Evolutionary conservation across 192 early-diverging fungal species (phyloP), one percentile per base, ranked within the genome.

Genomic region (Coemansia sp.): DNA sequence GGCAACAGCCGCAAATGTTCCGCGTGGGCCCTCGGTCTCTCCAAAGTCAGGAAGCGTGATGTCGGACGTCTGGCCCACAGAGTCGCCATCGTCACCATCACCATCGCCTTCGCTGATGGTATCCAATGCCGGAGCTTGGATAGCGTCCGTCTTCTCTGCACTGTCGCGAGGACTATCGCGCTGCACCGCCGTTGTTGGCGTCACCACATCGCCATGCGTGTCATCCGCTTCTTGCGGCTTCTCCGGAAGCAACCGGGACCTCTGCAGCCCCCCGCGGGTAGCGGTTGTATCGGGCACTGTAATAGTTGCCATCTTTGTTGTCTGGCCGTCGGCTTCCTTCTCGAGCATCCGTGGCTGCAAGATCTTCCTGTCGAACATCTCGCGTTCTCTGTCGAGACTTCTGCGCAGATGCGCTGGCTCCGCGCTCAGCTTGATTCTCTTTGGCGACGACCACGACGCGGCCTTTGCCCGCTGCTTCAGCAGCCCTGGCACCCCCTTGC

Each of bases 351-450:
- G 20, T 12, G 51, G 12, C 51, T 19, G 16, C 48, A 50, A 50
- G 16, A 2, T 2, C n/a, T 17, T 22, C 22, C 17, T 17, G 7
- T 16, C 49, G 19, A 50, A 17, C 49, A 16, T 7, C 5, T 19
- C 17, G 13, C 25, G 51, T 0, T 22, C 22, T 5, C 13, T 54
- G 51, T 7, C 14, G 6, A 54, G 19, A 0, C 20, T 20, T 14
- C 14, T 54, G 25, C 51, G 51, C 8, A 25, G 19, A 14, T 54
- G 4, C 4, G 19, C 7, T 25, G 51, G 22, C 22, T 22, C 51
- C 25, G 51, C 20, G 20, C 51, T 54, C 25, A 83, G 70, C 13
- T 75, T 71, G 10, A 83, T 77, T 43, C 80, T 65, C 69, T 83
- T 83, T 19, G 71, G 55, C 8, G 80, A 41, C 0, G 80, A 72